Base-by-base conservation (phyloP, 164 flowering plant species). In the Tetrastigma voinierianum region DNA sequence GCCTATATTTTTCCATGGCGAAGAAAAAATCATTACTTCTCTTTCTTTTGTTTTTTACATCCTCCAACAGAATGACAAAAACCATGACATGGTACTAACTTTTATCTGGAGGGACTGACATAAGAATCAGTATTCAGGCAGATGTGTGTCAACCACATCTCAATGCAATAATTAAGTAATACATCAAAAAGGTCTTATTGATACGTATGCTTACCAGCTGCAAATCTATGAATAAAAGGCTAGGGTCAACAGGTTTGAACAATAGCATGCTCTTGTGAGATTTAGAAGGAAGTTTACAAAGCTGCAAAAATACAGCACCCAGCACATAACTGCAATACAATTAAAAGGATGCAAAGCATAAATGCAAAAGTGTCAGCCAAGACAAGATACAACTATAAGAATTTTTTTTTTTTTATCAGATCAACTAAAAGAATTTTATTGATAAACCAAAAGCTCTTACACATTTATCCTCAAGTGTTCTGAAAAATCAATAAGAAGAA, bases 291-390 rank as follows among this genome's bases (percentile, higher is more conserved):
- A 82, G 67, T 77, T 84, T 69, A 72, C 96, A 89, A 56, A 95
- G 98, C 84, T 89, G 92, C 82, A 95, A 80, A 81, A 86, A 95
- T 46, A 92, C 97, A 70, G 91, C 93, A 51, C 98, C 98, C 61
- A 95, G 79, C 67, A 86, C 94, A 81, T 91, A 93, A 43, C 97
- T 92, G 85, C 57, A 76, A 58, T 61, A 60, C 19, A 72, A n/a
- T 45, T 48, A 46, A 18, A 48, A 23, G 24, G 51, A 63, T 4
- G 0, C 19, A 2, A 48, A 63, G 11, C 48, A 11, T 25, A 32
- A 44, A 14, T 6, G 15, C 21, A 51, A 5, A 32, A 32, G 40
- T 32, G 40, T 32, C 3, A 32, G 40, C 40, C 6, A 32, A 32
- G 6, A 3, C 40, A 32, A 32, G 40, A 32, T 32, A 32, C 40